Evolutionary conservation across 148 eudicot species (phyloP).

Genomic region (Rhododendron ferrugineum): DNA sequence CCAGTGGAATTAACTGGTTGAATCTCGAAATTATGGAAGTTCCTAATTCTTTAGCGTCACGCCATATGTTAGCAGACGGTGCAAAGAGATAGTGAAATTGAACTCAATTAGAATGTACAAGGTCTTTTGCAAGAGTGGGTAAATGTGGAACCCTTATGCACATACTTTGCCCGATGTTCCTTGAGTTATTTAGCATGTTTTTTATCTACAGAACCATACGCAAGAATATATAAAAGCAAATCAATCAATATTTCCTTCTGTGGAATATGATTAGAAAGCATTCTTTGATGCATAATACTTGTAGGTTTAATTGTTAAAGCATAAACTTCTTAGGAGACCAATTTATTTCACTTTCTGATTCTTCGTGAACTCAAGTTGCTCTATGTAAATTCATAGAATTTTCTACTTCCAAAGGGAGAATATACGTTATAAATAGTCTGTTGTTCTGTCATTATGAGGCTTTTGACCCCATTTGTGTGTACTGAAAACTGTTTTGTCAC

Average conservation of each 20-base stretch:
- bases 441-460: neutral
- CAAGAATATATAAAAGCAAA: neutral
- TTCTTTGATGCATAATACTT: neutral
- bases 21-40: neutral
- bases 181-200: neutral
- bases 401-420: neutral
- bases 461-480: neutral
- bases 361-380: neutral
- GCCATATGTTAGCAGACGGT: neutral
- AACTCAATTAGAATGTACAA: neutral
- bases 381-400: neutral
- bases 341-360: neutral
- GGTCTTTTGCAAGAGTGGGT: neutral
- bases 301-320: neutral
- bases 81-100: neutral
- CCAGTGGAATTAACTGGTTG: neutral
- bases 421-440: neutral
- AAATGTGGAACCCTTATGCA: neutral
- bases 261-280: neutral
- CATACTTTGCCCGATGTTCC: neutral
- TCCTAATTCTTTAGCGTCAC: neutral
- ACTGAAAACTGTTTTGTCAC: neutral
- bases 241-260: neutral
- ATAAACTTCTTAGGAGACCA: neutral
- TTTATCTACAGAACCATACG: neutral